These are phyloP conservation scores for Liquidambar formosana DNA, from an alignment of 164 flowering plant species.

Conservation along the genomic window DNA sequence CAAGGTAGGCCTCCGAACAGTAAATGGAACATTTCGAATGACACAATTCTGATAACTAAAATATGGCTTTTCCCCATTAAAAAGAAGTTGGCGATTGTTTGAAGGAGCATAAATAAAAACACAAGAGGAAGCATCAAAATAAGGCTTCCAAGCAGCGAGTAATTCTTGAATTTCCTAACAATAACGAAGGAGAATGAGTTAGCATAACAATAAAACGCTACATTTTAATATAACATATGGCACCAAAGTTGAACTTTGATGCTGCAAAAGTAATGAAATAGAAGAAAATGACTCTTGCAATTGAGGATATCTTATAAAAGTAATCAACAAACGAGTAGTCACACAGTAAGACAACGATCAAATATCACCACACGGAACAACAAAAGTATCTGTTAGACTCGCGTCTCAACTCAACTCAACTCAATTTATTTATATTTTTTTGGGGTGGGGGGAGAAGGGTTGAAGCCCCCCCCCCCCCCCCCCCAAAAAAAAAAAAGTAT, in stretches of 20 bases:
- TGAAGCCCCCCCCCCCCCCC: too few relatives aligned
- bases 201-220: neutral
- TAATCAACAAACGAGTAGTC: too few relatives aligned
- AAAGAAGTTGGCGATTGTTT: conserved; percentile 69
- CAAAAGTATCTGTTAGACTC: too few relatives aligned
- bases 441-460: too few relatives aligned
- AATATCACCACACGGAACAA: too few relatives aligned
- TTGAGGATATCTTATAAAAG: too few relatives aligned
- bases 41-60: conserved; percentile 45
- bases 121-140: conserved; percentile 72
- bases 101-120: conserved; percentile 78
- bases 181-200: conserved; percentile 7
- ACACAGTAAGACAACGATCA: too few relatives aligned
- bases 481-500: too few relatives aligned
- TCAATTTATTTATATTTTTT: too few relatives aligned
- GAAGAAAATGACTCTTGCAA: neutral
- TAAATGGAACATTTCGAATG: conserved; percentile 61
- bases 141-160: conserved; percentile 81
- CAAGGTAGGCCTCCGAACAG: conserved; percentile 82
- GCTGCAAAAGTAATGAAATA: neutral
- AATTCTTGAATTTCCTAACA: conserved; percentile 77
- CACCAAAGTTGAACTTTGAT: neutral
- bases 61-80: conserved; percentile 67
- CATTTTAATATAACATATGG: neutral
- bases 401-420: too few relatives aligned